Evolutionary conservation across 345 rosid species (phyloP).

Genomic region (Sisymbrium altissimum): DNA sequence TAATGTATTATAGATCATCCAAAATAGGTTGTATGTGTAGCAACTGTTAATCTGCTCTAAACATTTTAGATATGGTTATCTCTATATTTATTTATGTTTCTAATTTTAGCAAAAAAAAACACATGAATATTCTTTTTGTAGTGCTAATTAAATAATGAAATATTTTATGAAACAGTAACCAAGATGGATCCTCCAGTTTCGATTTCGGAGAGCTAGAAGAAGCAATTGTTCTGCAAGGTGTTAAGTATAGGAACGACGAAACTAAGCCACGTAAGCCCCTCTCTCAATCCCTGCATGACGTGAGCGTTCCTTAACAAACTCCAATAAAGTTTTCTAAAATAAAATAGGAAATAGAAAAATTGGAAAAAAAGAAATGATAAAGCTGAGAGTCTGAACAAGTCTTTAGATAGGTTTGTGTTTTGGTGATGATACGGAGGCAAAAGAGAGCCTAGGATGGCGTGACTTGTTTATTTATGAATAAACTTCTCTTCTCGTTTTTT

Average conservation of each 20-base stretch:
- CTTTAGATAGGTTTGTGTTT: conserved; percentile 54
- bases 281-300: conserved; percentile 48
- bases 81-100: background rate
- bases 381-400: conserved; percentile 44
- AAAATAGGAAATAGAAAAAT: background rate
- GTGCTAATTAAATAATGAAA: background rate
- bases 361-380: conserved; percentile 5
- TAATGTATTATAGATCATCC: conserved; percentile 3
- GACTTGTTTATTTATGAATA: conserved; percentile 40
- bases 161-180: conserved; percentile 46
- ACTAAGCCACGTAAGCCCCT: conserved; percentile 59
- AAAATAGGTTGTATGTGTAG: background rate
- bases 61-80: background rate
- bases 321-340: conserved; percentile 24
- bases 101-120: background rate
- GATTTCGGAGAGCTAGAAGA: conserved; percentile 98
- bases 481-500: background rate
- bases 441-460: conserved; percentile 57
- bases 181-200: conserved; percentile 69
- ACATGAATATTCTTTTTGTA: conserved; percentile 23
- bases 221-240: conserved; percentile 92
- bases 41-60: background rate
- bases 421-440: conserved; percentile 60
- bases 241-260: conserved; percentile 75
- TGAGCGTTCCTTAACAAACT: conserved; percentile 50